Conservation (phyloP, 192 early-diverging fungal genomes). For the Mortierella hygrophila region DNA sequence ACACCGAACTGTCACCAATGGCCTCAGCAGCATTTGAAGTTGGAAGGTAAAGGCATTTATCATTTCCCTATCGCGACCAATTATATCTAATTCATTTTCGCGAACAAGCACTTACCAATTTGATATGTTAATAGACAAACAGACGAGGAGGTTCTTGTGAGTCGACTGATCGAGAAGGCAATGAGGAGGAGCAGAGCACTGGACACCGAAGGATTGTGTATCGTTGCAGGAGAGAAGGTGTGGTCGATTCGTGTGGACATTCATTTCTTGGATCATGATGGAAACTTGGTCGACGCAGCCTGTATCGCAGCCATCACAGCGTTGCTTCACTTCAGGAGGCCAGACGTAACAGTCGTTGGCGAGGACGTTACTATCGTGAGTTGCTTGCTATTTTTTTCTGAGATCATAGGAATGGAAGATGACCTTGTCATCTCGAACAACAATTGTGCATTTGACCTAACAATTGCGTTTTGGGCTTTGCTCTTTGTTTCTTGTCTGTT, state of each 20-base stretch:
- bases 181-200: slow-evolving; percentile 87
- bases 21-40: slow-evolving; percentile 81
- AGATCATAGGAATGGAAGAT: neutral
- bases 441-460: neutral
- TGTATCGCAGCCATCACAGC: slow-evolving; percentile 92
- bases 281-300: slow-evolving; percentile 94
- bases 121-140: slow-evolving; percentile 63
- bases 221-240: slow-evolving; percentile 95
- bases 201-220: slow-evolving; percentile 97
- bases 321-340: slow-evolving; percentile 90
- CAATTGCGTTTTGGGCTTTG: neutral
- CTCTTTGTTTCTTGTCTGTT: neutral
- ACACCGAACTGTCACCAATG: slow-evolving; percentile 91
- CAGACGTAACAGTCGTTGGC: slow-evolving; percentile 96
- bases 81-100: too few relatives aligned
- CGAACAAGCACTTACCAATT: neutral
- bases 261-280: slow-evolving; percentile 93
- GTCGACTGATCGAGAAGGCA: slow-evolving; percentile 90
- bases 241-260: slow-evolving; percentile 94
- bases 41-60: slow-evolving; percentile 60
- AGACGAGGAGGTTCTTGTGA: slow-evolving; percentile 88
- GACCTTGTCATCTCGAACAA: neutral
- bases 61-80: neutral
- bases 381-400: slow-evolving; percentile 27
- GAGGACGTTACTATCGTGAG: slow-evolving; percentile 90